Evolutionary conservation across 805 yeast species (phyloP).

Genomic region (Ogataea glucozyma): DNA sequence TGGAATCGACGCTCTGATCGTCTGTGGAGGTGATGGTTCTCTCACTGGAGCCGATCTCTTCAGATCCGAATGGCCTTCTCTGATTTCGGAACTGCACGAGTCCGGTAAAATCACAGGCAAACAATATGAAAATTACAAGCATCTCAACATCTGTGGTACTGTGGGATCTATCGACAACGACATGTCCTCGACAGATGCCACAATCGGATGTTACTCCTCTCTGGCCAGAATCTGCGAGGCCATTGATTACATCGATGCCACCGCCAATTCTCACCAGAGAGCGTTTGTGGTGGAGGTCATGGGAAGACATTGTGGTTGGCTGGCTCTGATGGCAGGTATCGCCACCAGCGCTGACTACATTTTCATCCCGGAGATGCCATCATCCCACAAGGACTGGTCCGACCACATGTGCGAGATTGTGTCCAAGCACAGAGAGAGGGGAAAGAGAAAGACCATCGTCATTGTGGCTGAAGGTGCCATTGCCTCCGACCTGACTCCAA

Average conservation of each 20-base stretch:
- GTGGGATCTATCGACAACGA: constrained; percentile 87
- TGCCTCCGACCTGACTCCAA: constrained; percentile 64
- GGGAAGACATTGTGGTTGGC: constrained; percentile 93
- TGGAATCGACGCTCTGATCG: constrained; percentile 77
- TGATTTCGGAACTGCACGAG: constrained; percentile 55
- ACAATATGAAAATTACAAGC: constrained; percentile 49
- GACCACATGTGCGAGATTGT: constrained; percentile 66
- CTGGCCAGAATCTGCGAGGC: constrained; percentile 72
- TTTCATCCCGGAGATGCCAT: constrained; percentile 79
- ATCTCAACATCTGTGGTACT: constrained; percentile 69
- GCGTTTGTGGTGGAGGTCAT: constrained; percentile 84
- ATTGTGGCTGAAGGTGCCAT: constrained; percentile 87
- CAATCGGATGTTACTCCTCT: constrained; percentile 81
- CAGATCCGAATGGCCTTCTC: constrained; percentile 75
- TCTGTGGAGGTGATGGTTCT: constrained; percentile 85
- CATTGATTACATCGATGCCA: constrained; percentile 80
- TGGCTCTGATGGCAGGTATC: constrained; percentile 78
- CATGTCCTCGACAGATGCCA: constrained; percentile 82
- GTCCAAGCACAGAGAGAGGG: constrained; percentile 63
- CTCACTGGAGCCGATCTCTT: constrained; percentile 80
- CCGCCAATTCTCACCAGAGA: constrained; percentile 80
- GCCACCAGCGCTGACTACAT: constrained; percentile 80
- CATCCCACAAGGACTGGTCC: constrained; percentile 62
- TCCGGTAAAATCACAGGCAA: constrained; percentile 46
- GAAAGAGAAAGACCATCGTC: constrained; percentile 76